Conservation (phyloP, 768 basidiomycete genomes). For the Auriscalpium microsporum region DNA sequence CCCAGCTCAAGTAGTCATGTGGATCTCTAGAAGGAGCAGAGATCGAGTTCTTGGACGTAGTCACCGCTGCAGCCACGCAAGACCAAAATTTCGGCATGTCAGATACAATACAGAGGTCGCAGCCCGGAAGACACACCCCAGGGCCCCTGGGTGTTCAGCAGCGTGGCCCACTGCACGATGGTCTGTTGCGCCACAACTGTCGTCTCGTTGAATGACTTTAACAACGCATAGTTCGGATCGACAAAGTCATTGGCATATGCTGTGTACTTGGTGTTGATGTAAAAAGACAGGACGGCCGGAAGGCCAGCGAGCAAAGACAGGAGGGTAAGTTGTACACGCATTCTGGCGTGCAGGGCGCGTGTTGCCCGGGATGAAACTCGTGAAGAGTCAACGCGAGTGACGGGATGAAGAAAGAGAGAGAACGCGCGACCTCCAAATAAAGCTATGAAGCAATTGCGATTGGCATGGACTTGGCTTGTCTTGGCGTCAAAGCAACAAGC, state of each 20-base stretch:
- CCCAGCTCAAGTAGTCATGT: conserved; percentile 14
- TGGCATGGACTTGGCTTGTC: too few species aligned
- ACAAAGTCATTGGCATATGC: neutral
- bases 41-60: conserved; percentile 15
- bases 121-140: neutral
- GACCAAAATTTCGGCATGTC: neutral
- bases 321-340: neutral
- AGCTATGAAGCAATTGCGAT: too few species aligned
- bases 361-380: too few species aligned
- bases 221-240: neutral
- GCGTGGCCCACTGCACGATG: neutral
- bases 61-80: neutral
- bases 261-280: neutral
- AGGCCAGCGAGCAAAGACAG: neutral
- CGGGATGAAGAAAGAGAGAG: too few species aligned
- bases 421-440: too few species aligned
- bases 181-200: neutral
- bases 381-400: too few species aligned
- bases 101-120: neutral
- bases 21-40: conserved; percentile 1
- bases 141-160: neutral
- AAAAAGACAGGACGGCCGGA: neutral
- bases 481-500: too few species aligned
- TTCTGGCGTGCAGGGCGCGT: neutral
- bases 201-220: neutral